Base-by-base conservation (phyloP, 2,329 filamentous ascomycete genomes). In the Neurospora sp. region DNA sequence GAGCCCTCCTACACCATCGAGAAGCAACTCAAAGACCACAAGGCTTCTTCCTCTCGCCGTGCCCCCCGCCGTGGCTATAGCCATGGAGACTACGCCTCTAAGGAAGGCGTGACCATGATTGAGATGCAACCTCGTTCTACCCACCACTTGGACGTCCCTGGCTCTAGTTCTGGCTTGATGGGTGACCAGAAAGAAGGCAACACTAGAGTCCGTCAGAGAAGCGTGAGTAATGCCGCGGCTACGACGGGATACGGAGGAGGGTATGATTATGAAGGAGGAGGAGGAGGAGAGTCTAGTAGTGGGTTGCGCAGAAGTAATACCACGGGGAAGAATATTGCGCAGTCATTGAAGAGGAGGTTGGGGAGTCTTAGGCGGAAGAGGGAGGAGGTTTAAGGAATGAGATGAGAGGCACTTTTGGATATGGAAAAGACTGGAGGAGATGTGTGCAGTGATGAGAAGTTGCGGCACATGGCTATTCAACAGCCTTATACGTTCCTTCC, bases 1-100 rank as follows among this genome's bases (percentile, higher is more conserved):
- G 91, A 95, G 77, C 91, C 92, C 2, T 88, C 87, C 2, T 96
- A 87, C 80, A 87, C 88, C 8, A 84, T 91, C 40, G 92, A 95
- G 75, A 87, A 87, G 72, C 86, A 87, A 1, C 80, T 89, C 28
- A 91, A 91, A 78, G 85, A 86, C 36, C 84, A 87, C 77, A 87
- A 86, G 76, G 2, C 46, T 11, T 0, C 46, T 11, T 0, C 74
- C 74, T 33, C 68, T 74, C 67, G 75, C 75, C 23, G 75, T 75
- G 46, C 77, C 78, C 23, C 23, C 23, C 23, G 23, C 23, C 69
- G 74, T 71, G 66, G 68, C 43, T 11, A 38, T 52, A 71, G 68
- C 65, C 67, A 73, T 65, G 73, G 74, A 12, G 76, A 79, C 19
- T 76, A 62, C 52, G 15, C 23, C 6, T 62, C 52, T 12, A 62